Evolutionary conservation across 352 stramenopile species (phyloP).

Genomic region (Phytopythium helicoides): DNA sequence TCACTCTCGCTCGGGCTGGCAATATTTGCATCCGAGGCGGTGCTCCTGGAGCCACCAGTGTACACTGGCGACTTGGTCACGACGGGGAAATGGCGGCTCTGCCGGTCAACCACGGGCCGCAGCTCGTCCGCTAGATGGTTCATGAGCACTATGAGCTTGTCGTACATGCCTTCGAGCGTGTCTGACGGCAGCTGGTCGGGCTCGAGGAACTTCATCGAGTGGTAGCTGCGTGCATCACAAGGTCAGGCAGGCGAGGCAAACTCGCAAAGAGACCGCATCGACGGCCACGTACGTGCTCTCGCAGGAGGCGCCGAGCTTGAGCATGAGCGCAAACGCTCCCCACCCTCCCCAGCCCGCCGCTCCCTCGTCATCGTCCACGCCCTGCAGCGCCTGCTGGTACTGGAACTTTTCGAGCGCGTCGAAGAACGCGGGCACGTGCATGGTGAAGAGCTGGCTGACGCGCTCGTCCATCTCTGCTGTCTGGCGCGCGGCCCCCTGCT

Average conservation of each 20-base stretch:
- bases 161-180: conserved; percentile 63
- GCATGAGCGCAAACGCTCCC: conserved; percentile 49
- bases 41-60: conserved; percentile 8
- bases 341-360: conserved; percentile 43
- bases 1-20: conserved; percentile 8
- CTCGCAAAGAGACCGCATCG: no score
- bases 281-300: conserved; percentile 49
- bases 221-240: no score
- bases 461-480: conserved; percentile 37
- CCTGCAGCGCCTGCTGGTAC: conserved; percentile 50
- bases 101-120: conserved; percentile 38
- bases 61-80: conserved; percentile 12
- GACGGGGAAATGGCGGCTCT: conserved; percentile 28
- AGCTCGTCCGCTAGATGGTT: conserved; percentile 57
- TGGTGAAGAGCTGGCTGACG: conserved; percentile 44
- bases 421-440: conserved; percentile 55
- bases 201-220: conserved; percentile 71
- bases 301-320: conserved; percentile 56
- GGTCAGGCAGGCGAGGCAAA: no score
- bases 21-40: not conserved
- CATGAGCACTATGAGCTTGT: conserved; percentile 53
- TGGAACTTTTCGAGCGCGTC: conserved; percentile 60
- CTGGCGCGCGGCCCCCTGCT: conserved; percentile 7
- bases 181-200: conserved; percentile 43
- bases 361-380: conserved; percentile 37